Conservation (phyloP, 1,139 yeast species). For the Candida mesenterica region DNA sequence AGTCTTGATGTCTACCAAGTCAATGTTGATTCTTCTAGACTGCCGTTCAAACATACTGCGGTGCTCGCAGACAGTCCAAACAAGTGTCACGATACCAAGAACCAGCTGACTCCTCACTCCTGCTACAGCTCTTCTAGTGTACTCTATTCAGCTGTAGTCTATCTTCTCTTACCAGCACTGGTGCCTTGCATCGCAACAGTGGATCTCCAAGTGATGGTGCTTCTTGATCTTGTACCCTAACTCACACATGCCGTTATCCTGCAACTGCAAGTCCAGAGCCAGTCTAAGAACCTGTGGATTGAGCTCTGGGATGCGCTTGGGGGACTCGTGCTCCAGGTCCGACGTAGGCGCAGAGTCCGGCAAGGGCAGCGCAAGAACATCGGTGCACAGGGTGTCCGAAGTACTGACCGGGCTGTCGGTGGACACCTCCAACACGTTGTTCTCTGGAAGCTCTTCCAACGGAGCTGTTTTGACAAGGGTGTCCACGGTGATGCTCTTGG, state of each 20-base stretch:
- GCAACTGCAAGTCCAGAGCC: slow-evolving; percentile 23
- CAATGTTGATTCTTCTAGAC: too few species aligned
- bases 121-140: neutral
- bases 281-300: slow-evolving; percentile 8
- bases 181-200: slow-evolving; percentile 23
- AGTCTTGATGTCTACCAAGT: too few species aligned
- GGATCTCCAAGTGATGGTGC: slow-evolving; percentile 46
- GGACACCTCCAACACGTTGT: slow-evolving; percentile 4
- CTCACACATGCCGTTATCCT: slow-evolving; percentile 37
- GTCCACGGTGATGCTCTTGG: too few species aligned
- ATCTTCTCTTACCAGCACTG: slow-evolving; percentile 1
- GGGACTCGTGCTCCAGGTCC: slow-evolving; percentile 5
- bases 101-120: too few species aligned
- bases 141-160: neutral
- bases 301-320: slow-evolving; percentile 9
- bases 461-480: neutral
- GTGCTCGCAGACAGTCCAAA: too few species aligned
- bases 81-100: too few species aligned
- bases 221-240: slow-evolving; percentile 44
- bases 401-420: neutral
- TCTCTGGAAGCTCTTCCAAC: slow-evolving; percentile 9
- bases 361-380: slow-evolving; percentile 18
- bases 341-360: slow-evolving; percentile 7
- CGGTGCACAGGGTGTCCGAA: slow-evolving; percentile 5
- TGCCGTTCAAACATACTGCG: too few species aligned